Conservation (phyloP, 192 early-diverging fungal genomes). For the Phlyctochytrium arcticum region DNA sequence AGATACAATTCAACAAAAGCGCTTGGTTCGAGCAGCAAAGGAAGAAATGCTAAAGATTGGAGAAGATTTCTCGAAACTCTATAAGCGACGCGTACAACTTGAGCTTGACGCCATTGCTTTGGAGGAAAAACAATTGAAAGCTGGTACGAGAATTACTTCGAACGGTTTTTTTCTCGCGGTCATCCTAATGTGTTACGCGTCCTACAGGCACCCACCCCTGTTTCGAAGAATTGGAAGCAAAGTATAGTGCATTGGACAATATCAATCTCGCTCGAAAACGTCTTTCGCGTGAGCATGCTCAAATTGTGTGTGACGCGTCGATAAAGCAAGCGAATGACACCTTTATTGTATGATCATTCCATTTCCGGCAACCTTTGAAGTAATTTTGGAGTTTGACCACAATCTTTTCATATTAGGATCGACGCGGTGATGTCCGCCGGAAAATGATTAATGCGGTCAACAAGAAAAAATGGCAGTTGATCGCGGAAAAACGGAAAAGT, state of each 20-base stretch:
- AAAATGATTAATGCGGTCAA: background rate
- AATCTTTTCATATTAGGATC: slow-evolving; percentile 4
- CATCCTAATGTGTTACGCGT: too few species aligned
- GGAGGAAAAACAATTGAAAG: background rate
- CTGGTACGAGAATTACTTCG: too few species aligned
- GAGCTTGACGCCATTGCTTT: slow-evolving; percentile 11
- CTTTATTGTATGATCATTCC: slow-evolving; percentile 15
- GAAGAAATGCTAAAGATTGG: background rate
- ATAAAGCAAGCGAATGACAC: slow-evolving; percentile 9
- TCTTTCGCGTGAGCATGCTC: background rate
- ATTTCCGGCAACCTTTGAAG: background rate
- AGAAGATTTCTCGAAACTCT: background rate
- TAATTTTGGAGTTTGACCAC: background rate
- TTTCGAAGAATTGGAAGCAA: slow-evolving; percentile 8
- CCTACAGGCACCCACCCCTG: slow-evolving; percentile 12
- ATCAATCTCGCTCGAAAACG: slow-evolving; percentile 1
- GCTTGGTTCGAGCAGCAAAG: background rate
- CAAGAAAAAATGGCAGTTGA: slow-evolving; percentile 2
- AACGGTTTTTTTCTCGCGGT: too few species aligned
- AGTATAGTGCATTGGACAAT: background rate
- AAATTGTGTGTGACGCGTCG: background rate
- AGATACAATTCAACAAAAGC: background rate
- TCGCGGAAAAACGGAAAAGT: slow-evolving; percentile 5
- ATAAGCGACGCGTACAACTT: background rate
- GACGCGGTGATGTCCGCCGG: slow-evolving; percentile 12